Evolutionary conservation across 139 green algal genomes (phyloP).

Genomic region (Monoraphidium neglectum): DNA sequence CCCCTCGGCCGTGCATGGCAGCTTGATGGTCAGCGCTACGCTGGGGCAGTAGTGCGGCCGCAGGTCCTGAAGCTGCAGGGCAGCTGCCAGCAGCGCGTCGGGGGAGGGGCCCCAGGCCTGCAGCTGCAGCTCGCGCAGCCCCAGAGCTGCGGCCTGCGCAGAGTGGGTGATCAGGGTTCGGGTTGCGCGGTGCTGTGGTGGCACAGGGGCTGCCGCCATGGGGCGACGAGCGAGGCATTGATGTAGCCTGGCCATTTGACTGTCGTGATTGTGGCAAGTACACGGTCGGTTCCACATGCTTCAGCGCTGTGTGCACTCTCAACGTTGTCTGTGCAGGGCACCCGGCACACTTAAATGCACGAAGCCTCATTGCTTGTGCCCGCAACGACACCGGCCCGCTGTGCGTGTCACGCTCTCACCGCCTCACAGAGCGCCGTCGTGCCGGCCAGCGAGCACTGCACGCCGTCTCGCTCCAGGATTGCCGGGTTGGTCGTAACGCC

Average conservation of each 20-base stretch:
- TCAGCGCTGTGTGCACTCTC: too few species aligned
- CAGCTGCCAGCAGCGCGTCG: slow-evolving; percentile 12
- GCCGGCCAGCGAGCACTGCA: slow-evolving; percentile 57
- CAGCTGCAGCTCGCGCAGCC: slow-evolving; percentile 69
- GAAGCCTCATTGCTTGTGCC: too few species aligned
- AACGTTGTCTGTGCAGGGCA: too few species aligned
- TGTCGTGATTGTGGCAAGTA: too few species aligned
- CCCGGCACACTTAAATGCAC: too few species aligned
- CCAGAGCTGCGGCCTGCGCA: slow-evolving; percentile 50
- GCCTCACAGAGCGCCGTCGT: slow-evolving; percentile 41
- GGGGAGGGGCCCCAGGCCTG: slow-evolving; percentile 73
- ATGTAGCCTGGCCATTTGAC: too few species aligned
- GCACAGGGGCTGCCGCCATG: background rate
- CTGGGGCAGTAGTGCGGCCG: background rate
- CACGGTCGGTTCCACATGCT: too few species aligned
- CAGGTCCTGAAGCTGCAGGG: slow-evolving; percentile 5
- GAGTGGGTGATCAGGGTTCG: background rate
- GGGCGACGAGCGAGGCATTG: too few species aligned
- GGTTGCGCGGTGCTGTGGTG: background rate
- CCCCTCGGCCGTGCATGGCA: slow-evolving; percentile 73
- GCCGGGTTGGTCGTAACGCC: slow-evolving; percentile 86
- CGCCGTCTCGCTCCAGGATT: slow-evolving; percentile 71
- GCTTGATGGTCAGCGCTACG: slow-evolving; percentile 58
- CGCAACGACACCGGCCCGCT: background rate
- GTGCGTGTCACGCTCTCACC: slow-evolving; percentile 11